phyloP scores from a whole-genome alignment of 2,329 filamentous ascomycete species.

The Alternaria angustiovoidea region DNA sequence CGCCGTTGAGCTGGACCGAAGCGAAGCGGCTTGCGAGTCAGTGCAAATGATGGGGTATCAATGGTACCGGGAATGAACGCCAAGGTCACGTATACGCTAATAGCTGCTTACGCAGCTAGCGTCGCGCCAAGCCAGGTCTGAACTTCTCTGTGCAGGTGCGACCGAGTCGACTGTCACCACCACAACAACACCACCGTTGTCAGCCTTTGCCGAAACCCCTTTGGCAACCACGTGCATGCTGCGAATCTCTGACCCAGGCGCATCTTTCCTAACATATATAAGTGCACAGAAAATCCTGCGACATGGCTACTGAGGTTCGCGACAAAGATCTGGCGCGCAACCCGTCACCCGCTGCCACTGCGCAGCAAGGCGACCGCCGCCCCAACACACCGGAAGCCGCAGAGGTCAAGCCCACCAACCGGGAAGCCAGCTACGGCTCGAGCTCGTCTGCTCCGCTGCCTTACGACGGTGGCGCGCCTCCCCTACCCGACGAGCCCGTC shows the following conservation, averaged over 20 bases:
- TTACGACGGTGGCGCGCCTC: slow-evolving; percentile 42
- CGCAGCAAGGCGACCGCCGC: slow-evolving; percentile 17
- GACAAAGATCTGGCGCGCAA: slow-evolving; percentile 21
- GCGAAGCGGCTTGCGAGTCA: slow-evolving; percentile 27
- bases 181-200: slow-evolving; percentile 3
- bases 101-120: slow-evolving; percentile 7
- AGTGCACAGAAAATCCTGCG: slow-evolving; percentile 15
- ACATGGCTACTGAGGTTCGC: slow-evolving; percentile 24
- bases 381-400: slow-evolving; percentile 14
- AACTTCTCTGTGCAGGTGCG: slow-evolving; percentile 11
- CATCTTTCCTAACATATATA: slow-evolving; percentile 27
- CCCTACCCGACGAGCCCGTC: slow-evolving; percentile 61
- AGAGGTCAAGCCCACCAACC: slow-evolving; percentile 12
- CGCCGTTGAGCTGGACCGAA: slow-evolving; percentile 23
- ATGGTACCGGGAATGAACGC: slow-evolving; percentile 2
- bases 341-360: slow-evolving; percentile 18
- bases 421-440: slow-evolving; percentile 19
- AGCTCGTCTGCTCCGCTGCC: slow-evolving; percentile 34
- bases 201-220: slow-evolving; percentile 16
- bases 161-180: slow-evolving; percentile 1
- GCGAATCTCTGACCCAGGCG: slow-evolving; percentile 21
- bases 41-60: slow-evolving; percentile 14
- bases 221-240: slow-evolving; percentile 26
- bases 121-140: slow-evolving; percentile 1
- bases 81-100: slow-evolving; percentile 10